Percentiles rank a stretch among this genome's conserved stretches.
Evolutionary conservation across 495 filamentous ascomycete species (phyloP).

Genomic region (Aspergillus affinis): DNA sequence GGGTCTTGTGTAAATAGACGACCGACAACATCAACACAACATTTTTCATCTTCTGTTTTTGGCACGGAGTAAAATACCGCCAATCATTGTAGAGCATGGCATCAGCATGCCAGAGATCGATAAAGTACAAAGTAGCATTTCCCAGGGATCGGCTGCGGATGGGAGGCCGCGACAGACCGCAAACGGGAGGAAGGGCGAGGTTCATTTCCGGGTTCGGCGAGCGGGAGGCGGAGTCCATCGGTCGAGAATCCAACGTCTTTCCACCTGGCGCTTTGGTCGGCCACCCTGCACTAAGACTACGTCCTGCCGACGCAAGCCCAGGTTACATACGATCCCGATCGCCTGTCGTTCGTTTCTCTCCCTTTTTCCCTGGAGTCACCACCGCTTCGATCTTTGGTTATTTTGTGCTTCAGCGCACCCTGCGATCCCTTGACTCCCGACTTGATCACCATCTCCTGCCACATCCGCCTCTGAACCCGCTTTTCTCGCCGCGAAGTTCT

Average conservation of each 20-base stretch:
- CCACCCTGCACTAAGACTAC: not conserved
- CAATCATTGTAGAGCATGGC: not conserved
- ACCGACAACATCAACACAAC: no score
- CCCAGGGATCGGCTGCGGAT: not conserved
- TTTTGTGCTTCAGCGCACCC: not conserved
- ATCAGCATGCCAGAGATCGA: not conserved
- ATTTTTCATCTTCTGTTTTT: slow-evolving; percentile 3
- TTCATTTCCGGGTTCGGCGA: slow-evolving; percentile 2
- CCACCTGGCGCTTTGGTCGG: not conserved
- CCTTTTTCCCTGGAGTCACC: not conserved
- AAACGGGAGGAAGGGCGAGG: not conserved
- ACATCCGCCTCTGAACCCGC: not conserved
- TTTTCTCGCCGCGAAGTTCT: not conserved
- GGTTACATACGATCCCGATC: not conserved
- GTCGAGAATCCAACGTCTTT: not conserved
- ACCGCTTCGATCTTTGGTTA: not conserved
- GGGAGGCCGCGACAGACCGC: not conserved
- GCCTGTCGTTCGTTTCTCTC: not conserved
- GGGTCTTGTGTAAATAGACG: not conserved
- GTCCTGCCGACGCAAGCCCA: not conserved
- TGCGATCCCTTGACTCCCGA: not conserved
- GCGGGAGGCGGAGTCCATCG: not conserved
- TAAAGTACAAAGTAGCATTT: not conserved
- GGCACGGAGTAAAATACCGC: not conserved
- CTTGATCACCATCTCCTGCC: not conserved